phyloP scores from a whole-genome alignment of 495 filamentous ascomycete species.

The Annulohypoxylon nitens region DNA sequence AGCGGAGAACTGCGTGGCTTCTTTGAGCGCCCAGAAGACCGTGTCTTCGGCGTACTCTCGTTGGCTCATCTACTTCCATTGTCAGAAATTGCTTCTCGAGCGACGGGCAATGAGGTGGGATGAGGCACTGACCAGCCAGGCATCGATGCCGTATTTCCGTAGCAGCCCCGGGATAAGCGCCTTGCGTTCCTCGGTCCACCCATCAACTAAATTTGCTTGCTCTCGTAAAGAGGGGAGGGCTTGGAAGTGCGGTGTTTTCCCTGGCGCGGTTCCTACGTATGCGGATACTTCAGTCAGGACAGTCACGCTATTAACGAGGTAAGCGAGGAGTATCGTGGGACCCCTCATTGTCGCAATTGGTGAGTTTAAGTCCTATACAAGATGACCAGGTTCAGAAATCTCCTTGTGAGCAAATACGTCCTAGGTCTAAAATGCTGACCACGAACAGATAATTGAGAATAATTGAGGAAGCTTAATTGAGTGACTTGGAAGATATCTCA shows the following conservation, averaged over 20 bases:
- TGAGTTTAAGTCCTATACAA: background rate
- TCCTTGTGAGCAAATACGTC: background rate
- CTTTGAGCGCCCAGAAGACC: conserved; percentile 63
- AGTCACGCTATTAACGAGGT: conserved; percentile 23
- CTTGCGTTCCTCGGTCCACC: conserved; percentile 57
- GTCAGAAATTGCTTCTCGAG: background rate
- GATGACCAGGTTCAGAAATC: background rate
- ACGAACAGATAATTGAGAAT: background rate
- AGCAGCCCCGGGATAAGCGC: conserved; percentile 56
- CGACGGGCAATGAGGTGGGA: background rate
- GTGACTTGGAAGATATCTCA: background rate
- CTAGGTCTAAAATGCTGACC: background rate
- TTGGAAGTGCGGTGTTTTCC: conserved; percentile 53
- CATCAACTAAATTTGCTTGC: conserved; percentile 57
- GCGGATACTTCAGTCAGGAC: conserved; percentile 22
- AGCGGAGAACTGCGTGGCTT: conserved; percentile 58
- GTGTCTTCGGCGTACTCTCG: conserved; percentile 64
- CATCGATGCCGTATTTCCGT: conserved; percentile 60
- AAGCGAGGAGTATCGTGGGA: conserved; percentile 21
- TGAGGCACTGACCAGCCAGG: conserved; percentile 58
- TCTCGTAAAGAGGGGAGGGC: conserved; percentile 57
- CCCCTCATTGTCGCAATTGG: conserved; percentile 37
- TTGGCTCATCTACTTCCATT: conserved; percentile 57
- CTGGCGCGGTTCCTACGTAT: conserved; percentile 26
- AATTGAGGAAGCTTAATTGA: background rate